A percentile compares a stretch with the other conserved stretches of the same genome.
These are phyloP conservation scores for Curvularia sp. DNA, from an alignment of 2,329 filamentous ascomycete genomes.

Conservation along the genomic window DNA sequence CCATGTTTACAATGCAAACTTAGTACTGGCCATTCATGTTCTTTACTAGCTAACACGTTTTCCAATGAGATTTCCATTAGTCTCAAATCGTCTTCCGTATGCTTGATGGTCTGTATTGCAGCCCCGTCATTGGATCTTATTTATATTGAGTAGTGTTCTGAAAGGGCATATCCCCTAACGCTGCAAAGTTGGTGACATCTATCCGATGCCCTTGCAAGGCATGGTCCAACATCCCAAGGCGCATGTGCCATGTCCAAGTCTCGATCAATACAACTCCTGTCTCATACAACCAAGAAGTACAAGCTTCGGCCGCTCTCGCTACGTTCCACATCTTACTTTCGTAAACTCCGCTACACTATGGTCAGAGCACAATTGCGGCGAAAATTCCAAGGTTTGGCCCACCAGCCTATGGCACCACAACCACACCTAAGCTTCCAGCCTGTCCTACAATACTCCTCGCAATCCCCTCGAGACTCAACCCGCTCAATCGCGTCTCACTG, in stretches of 20 bases:
- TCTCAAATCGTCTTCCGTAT: not conserved
- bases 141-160: not conserved
- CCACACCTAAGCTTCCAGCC: slow-evolving; percentile 59
- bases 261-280: not conserved
- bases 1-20: not conserved
- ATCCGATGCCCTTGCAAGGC: not conserved
- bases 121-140: not conserved
- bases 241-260: not conserved
- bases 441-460: slow-evolving; percentile 72
- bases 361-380: not conserved
- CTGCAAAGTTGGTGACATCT: not conserved
- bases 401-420: slow-evolving; percentile 55
- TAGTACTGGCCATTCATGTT: not conserved
- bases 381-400: not conserved
- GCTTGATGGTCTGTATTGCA: not conserved
- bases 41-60: not conserved
- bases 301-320: not conserved
- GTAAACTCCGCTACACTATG: not conserved
- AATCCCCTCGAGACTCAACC: slow-evolving; percentile 84
- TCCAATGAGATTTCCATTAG: not conserved
- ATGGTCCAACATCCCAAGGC: not conserved
- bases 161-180: not conserved
- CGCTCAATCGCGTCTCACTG: slow-evolving; percentile 57
- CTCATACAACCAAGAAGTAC: not conserved
- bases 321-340: not conserved